Conservation (phyloP, 2,329 filamentous ascomycete genomes). For the Fusarium guadeloupense region DNA sequence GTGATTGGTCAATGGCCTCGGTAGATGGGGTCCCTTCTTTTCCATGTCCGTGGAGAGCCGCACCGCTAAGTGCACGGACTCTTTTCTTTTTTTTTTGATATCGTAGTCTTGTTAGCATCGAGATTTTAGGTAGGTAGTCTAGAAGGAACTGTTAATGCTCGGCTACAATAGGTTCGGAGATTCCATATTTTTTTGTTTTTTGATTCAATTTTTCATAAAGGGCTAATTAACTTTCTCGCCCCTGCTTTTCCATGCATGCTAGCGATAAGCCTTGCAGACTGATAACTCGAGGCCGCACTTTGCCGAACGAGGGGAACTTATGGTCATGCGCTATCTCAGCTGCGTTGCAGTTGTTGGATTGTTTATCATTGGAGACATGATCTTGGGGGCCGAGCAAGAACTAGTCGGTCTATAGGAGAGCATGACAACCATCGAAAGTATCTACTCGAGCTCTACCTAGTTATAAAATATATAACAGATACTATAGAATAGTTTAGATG, state of each 20-base stretch:
- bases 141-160: neutral
- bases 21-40: slow-evolving; percentile 29
- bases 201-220: neutral
- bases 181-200: neutral
- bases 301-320: slow-evolving; percentile 39
- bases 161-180: neutral
- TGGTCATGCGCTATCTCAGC: slow-evolving; percentile 35
- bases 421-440: no score
- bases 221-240: neutral
- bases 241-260: neutral
- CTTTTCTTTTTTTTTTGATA: neutral
- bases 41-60: slow-evolving; percentile 42
- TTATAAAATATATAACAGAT: no score
- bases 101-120: neutral
- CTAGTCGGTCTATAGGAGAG: no score
- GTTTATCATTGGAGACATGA: no score
- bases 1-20: slow-evolving; percentile 44
- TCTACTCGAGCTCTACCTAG: no score
- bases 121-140: neutral
- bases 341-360: neutral
- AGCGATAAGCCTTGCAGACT: slow-evolving; percentile 17
- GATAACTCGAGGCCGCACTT: slow-evolving; percentile 35
- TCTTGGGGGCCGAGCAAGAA: no score
- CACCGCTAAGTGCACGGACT: slow-evolving; percentile 14
- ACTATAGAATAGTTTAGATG: no score